phyloP scores from a whole-genome alignment of 805 yeast genomes.

The Jamesozyma rosinii region DNA sequence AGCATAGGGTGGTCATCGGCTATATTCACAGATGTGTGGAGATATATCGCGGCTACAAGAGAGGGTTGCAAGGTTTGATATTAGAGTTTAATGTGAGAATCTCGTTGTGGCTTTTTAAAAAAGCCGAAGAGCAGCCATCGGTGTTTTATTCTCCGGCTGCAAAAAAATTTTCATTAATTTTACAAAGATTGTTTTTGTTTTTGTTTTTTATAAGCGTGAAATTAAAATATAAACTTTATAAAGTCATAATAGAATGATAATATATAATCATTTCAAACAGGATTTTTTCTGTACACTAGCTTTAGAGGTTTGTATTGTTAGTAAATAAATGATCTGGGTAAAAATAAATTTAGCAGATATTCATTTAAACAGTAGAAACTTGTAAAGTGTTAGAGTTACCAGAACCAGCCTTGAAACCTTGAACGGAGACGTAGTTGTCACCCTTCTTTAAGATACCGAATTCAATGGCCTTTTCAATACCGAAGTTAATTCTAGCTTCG shows the following conservation, averaged over 20 bases:
- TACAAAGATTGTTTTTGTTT: slow-evolving; percentile 49
- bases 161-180: too few species aligned
- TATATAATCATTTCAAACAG: not conserved
- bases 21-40: too few species aligned
- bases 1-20: too few species aligned
- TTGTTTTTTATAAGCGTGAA: slow-evolving; percentile 36
- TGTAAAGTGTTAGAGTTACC: slow-evolving; percentile 99
- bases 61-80: too few species aligned
- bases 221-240: slow-evolving; percentile 2
- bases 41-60: too few species aligned
- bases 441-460: slow-evolving; percentile 81
- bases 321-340: not conserved
- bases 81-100: too few species aligned
- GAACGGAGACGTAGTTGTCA: slow-evolving; percentile 86
- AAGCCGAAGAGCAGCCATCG: too few species aligned
- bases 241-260: slow-evolving; percentile 1
- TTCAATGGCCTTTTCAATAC: slow-evolving; percentile 78
- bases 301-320: too few species aligned
- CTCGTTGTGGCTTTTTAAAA: too few species aligned
- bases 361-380: slow-evolving; percentile 60
- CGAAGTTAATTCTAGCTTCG: slow-evolving; percentile 88
- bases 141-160: too few species aligned
- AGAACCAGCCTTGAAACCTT: slow-evolving; percentile 97
- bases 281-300: too few species aligned
- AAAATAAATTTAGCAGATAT: not conserved